These are phyloP conservation scores for Crepidotus variabilis DNA, from an alignment of 768 basidiomycete species.

Conservation along the genomic window DNA sequence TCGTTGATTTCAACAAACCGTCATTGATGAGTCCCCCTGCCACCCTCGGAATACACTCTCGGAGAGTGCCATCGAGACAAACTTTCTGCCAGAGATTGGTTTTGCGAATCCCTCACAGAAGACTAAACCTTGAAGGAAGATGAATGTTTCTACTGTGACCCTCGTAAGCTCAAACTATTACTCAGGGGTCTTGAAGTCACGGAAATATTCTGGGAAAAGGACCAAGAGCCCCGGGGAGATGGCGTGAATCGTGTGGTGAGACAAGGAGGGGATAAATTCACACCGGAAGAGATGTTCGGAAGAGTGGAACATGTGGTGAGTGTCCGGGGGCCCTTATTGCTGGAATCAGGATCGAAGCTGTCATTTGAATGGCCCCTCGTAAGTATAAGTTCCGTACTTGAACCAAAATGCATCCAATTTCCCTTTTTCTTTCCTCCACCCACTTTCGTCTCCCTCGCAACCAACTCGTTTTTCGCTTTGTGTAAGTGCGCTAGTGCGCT, in stretches of 20 bases:
- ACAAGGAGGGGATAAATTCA: neutral
- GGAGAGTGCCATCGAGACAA: neutral
- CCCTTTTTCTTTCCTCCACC: slow-evolving; percentile 45
- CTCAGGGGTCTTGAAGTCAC: neutral
- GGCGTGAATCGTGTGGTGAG: neutral
- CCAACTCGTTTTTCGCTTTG: slow-evolving; percentile 15
- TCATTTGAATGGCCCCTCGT: slow-evolving; percentile 37
- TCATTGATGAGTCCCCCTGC: slow-evolving; percentile 15
- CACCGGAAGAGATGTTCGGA: neutral
- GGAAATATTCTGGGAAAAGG: neutral
- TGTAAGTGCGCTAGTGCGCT: slow-evolving; percentile 7
- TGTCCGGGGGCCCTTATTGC: slow-evolving; percentile 30
- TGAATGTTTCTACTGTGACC: neutral
- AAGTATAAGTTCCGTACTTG: slow-evolving; percentile 60
- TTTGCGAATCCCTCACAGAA: neutral
- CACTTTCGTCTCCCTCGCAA: slow-evolving; percentile 20
- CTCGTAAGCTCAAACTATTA: neutral
- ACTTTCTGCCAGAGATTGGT: neutral
- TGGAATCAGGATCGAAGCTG: slow-evolving; percentile 42
- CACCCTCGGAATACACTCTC: slow-evolving; percentile 18
- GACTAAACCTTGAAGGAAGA: neutral
- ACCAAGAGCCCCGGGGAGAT: neutral
- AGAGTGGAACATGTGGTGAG: slow-evolving; percentile 19
- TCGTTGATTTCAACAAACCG: slow-evolving; percentile 9
- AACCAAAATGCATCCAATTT: slow-evolving; percentile 41